Conservation (phyloP, 73 alveolate species). For the Diophrys sp. region DNA sequence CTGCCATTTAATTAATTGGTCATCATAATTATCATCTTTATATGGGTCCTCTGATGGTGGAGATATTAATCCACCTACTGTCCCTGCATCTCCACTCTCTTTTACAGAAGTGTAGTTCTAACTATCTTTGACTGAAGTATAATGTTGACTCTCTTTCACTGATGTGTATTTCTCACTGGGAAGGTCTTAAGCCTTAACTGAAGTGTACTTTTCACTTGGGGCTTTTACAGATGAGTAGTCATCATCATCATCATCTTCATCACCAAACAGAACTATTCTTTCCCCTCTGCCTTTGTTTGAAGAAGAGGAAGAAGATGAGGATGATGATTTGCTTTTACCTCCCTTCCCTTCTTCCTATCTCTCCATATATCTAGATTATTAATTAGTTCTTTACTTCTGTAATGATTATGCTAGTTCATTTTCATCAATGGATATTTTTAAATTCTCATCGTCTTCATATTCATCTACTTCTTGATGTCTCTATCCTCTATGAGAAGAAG, state of each 20-base stretch:
- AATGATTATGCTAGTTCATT: background rate
- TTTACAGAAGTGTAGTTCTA: too few species aligned
- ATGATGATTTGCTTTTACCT: background rate
- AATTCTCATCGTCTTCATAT: background rate
- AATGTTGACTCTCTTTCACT: background rate
- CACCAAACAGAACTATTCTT: background rate
- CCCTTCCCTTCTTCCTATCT: background rate
- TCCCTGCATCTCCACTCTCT: too few species aligned
- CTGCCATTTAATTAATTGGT: too few species aligned
- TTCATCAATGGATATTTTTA: background rate
- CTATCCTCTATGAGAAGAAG: background rate
- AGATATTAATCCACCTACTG: too few species aligned
- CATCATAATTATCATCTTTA: background rate
- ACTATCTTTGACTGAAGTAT: too few species aligned
- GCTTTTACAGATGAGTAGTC: background rate
- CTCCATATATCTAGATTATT: background rate
- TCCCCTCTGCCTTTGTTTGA: background rate
- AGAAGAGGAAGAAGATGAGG: too few species aligned
- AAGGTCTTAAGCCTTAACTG: background rate
- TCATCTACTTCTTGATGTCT: background rate
- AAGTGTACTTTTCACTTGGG: too few species aligned
- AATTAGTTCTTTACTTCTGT: background rate
- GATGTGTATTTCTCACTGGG: background rate
- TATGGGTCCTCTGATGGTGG: background rate
- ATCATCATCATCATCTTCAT: background rate